A percentile compares a stretch with the other conserved stretches of the same genome.
phyloP scores from a whole-genome alignment of 768 basidiomycete genomes.

The Boletellus emodensis region DNA sequence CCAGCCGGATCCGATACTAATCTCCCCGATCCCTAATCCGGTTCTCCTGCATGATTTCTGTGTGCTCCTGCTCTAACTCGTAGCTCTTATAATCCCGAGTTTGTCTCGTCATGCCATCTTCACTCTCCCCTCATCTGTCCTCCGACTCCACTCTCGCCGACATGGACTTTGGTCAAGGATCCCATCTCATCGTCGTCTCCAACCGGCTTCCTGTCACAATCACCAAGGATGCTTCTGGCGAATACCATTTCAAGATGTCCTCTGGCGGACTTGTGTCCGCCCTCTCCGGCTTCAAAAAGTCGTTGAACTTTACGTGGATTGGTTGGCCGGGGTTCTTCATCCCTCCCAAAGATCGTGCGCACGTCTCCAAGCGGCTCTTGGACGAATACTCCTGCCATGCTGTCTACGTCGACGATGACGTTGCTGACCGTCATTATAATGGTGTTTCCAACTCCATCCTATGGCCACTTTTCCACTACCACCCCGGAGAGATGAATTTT shows the following conservation, averaged over 20 bases:
- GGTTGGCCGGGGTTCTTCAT: slow-evolving; percentile 95
- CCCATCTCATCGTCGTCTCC: slow-evolving; percentile 90
- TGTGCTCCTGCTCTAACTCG: slow-evolving; percentile 11
- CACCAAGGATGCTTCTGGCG: slow-evolving; percentile 84
- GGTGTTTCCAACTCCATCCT: slow-evolving; percentile 99
- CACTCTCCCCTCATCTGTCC: slow-evolving; percentile 23
- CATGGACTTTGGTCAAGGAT: slow-evolving; percentile 48
- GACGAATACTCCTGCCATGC: slow-evolving; percentile 97
- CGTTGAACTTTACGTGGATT: slow-evolving; percentile 96
- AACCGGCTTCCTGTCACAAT: slow-evolving; percentile 96
- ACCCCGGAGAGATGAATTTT: slow-evolving; percentile 99
- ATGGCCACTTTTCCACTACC: slow-evolving; percentile 99
- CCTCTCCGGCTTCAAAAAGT: slow-evolving; percentile 96
- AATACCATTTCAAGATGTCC: slow-evolving; percentile 99
- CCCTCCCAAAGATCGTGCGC: slow-evolving; percentile 83
- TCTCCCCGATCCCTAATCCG: slow-evolving; percentile 25
- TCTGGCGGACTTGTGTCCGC: slow-evolving; percentile 97
- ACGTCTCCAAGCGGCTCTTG: slow-evolving; percentile 88
- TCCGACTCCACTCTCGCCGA: slow-evolving; percentile 28
- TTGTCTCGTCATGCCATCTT: slow-evolving; percentile 20
- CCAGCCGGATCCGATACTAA: slow-evolving; percentile 30
- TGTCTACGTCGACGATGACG: slow-evolving; percentile 95
- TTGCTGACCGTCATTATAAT: slow-evolving; percentile 98
- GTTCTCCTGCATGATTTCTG: slow-evolving; percentile 20
- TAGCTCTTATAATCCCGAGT: slow-evolving; percentile 27